Conservation (phyloP, 148 eudicot species). For the Rhododendron kiyosumense region DNA sequence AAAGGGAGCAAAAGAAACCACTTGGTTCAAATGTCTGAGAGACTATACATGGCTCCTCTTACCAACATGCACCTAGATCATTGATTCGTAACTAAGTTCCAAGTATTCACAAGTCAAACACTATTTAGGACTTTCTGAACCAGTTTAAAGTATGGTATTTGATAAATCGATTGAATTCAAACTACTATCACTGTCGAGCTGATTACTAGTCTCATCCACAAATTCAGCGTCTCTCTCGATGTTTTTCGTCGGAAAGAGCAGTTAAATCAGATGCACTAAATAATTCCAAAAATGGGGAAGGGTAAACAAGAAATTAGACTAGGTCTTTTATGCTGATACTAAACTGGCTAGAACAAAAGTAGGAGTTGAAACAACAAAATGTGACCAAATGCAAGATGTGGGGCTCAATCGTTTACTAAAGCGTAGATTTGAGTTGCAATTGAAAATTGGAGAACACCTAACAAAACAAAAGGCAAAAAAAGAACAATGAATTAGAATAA, state of each 20-base stretch:
- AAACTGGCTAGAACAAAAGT: not conserved
- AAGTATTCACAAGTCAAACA: not conserved
- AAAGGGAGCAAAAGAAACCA: not conserved
- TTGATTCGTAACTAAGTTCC: not conserved
- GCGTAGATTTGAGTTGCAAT: not conserved
- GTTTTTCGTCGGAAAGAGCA: no score
- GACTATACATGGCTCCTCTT: not conserved
- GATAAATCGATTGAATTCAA: not conserved
- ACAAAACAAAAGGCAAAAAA: not conserved
- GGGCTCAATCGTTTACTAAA: not conserved
- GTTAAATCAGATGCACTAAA: not conserved
- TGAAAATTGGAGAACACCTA: not conserved
- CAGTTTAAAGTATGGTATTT: not conserved
- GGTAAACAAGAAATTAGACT: not conserved
- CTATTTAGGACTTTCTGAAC: not conserved
- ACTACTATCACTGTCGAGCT: not conserved
- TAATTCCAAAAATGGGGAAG: not conserved
- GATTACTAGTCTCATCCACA: not conserved
- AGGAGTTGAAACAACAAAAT: not conserved
- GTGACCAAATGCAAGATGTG: not conserved
- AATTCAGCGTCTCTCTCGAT: not conserved
- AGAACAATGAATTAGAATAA: no score
- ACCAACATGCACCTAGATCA: not conserved
- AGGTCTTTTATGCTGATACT: not conserved
- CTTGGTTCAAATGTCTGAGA: not conserved